Percentiles rank a stretch among this genome's conserved stretches.
These are phyloP conservation scores for Moesziomyces parantarcticus DNA, from an alignment of 1,284 basidiomycete species.

Conservation along the genomic window DNA sequence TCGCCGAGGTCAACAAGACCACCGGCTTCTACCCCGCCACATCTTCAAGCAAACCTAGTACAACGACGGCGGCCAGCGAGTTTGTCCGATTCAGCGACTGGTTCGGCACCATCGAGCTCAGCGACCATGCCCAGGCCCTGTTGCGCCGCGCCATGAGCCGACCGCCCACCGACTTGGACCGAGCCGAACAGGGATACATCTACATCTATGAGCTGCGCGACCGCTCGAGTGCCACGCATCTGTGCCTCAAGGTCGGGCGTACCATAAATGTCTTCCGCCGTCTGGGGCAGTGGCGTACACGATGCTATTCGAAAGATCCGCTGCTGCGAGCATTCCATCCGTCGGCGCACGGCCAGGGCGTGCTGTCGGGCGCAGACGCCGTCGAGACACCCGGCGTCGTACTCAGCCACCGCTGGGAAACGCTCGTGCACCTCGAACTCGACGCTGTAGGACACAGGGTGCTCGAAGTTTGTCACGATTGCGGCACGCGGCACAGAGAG, in stretches of 20 bases:
- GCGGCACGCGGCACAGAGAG: slow-evolving; percentile 43
- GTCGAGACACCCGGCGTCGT: slow-evolving; percentile 13
- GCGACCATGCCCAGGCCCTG: slow-evolving; percentile 30
- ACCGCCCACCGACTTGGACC: slow-evolving; percentile 17
- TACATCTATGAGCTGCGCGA: slow-evolving; percentile 57
- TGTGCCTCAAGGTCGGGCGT: slow-evolving; percentile 53
- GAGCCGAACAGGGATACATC: slow-evolving; percentile 40
- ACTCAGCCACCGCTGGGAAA: slow-evolving; percentile 52
- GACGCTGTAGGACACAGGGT: slow-evolving; percentile 21
- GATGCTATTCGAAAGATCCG: slow-evolving; percentile 48
- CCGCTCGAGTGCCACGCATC: slow-evolving; percentile 14
- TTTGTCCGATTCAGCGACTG: slow-evolving; percentile 22
- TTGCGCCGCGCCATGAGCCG: slow-evolving; percentile 35
- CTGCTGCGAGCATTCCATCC: slow-evolving; percentile 33
- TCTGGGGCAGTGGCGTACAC: slow-evolving; percentile 43
- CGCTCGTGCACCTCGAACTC: slow-evolving; percentile 51
- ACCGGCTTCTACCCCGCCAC: slow-evolving; percentile 35
- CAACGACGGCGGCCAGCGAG: neutral
- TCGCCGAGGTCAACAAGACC: slow-evolving; percentile 50
- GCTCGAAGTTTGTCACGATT: slow-evolving; percentile 42
- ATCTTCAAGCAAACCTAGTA: neutral
- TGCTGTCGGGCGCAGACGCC: slow-evolving; percentile 31
- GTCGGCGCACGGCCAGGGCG: slow-evolving; percentile 13
- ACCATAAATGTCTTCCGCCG: slow-evolving; percentile 44
- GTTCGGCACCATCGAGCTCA: slow-evolving; percentile 7